Evolutionary conservation across 768 basidiomycete species (phyloP).

Genomic region (Leccinum subgranulosum): DNA sequence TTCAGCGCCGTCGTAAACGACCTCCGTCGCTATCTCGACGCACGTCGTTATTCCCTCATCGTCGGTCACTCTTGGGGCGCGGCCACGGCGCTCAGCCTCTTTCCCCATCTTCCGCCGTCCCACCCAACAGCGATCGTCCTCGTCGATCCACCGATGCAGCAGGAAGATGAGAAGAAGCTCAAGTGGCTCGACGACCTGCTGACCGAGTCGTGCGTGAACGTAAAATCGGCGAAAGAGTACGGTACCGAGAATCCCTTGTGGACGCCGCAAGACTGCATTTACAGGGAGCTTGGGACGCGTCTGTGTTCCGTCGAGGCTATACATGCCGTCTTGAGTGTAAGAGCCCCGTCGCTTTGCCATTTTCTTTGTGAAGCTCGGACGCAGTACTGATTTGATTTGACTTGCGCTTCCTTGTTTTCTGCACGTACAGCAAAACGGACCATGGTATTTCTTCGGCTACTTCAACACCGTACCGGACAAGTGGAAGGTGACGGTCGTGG

Average conservation of each 20-base stretch:
- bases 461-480: not conserved
- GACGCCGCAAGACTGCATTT: constrained; percentile 9
- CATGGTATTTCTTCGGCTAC: constrained; percentile 18
- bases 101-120: constrained; percentile 4
- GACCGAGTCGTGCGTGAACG: not conserved
- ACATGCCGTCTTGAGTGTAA: constrained; percentile 6
- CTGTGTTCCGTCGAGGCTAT: constrained; percentile 7
- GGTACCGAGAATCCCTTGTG: constrained; percentile 11
- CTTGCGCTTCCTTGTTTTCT: not conserved
- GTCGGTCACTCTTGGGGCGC: constrained; percentile 23
- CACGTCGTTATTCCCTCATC: constrained; percentile 1
- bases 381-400: not conserved
- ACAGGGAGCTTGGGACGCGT: constrained; percentile 9
- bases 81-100: not conserved
- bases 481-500: constrained; percentile 16
- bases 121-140: constrained; percentile 16
- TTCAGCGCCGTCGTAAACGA: constrained; percentile 12
- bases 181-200: not conserved
- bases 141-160: constrained; percentile 16
- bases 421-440: not conserved
- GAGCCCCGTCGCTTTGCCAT: not conserved
- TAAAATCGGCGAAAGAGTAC: not conserved
- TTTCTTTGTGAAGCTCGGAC: not conserved
- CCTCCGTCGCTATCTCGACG: constrained; percentile 18
- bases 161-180: not conserved